Evolutionary conservation across 1,284 basidiomycete species (phyloP).

Genomic region (Puccinia polysora): DNA sequence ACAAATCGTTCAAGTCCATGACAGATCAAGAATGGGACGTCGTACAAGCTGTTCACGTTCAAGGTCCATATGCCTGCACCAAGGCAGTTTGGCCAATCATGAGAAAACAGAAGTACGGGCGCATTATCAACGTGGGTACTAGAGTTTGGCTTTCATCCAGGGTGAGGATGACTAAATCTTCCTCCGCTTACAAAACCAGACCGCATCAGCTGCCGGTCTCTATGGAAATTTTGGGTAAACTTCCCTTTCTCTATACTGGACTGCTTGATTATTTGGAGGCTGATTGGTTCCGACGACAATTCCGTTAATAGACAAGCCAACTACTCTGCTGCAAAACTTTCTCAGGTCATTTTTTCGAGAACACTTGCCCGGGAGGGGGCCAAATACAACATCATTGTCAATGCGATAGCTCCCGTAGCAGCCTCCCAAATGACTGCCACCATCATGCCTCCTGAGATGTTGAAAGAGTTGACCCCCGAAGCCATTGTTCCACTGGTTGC

Average conservation of each 20-base stretch:
- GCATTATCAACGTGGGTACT: slow-evolving; percentile 67
- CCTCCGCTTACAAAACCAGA: slow-evolving; percentile 55
- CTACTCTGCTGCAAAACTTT: slow-evolving; percentile 64
- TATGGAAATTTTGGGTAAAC: slow-evolving; percentile 59
- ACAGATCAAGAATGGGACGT: slow-evolving; percentile 61
- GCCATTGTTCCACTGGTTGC: slow-evolving; percentile 89
- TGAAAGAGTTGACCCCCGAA: slow-evolving; percentile 85
- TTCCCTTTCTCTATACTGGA: slow-evolving; percentile 45
- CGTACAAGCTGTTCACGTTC: slow-evolving; percentile 82
- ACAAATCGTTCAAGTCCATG: slow-evolving; percentile 58
- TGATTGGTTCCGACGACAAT: slow-evolving; percentile 54
- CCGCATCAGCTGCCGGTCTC: slow-evolving; percentile 78
- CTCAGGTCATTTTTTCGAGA: slow-evolving; percentile 80
- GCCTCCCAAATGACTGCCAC: slow-evolving; percentile 58
- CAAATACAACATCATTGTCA: slow-evolving; percentile 86
- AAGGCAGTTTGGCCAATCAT: slow-evolving; percentile 96
- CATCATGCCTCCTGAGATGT: slow-evolving; percentile 94
- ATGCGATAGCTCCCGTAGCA: slow-evolving; percentile 80
- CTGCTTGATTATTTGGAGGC: slow-evolving; percentile 34
- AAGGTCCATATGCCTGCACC: slow-evolving; percentile 89
- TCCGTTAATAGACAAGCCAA: slow-evolving; percentile 97
- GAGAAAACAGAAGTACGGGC: slow-evolving; percentile 72
- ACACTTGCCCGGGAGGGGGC: slow-evolving; percentile 76
- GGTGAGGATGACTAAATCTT: too few relatives aligned
- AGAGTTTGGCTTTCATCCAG: neutral